Evolutionary conservation across 148 eudicot species (phyloP).

Genomic region (Arbutus unedo): DNA sequence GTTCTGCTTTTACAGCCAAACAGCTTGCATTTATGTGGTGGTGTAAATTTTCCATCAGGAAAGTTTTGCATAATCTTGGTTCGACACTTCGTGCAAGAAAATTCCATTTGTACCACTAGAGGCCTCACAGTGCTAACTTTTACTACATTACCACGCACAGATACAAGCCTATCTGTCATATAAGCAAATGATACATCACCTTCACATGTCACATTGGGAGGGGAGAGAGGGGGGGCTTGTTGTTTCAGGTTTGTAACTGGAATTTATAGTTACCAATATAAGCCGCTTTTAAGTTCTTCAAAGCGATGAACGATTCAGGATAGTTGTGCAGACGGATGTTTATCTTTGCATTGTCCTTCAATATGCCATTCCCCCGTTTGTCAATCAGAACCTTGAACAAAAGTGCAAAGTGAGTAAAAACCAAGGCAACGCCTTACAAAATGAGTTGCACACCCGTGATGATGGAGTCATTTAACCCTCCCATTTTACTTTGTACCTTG

Average conservation of each 20-base stretch:
- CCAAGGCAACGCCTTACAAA: not conserved
- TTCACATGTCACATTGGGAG: not conserved
- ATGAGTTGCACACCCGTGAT: not conserved
- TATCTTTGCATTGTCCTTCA: slow-evolving; percentile 46
- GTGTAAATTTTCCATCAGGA: slow-evolving; percentile 96
- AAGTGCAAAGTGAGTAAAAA: not conserved
- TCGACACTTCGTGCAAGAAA: slow-evolving; percentile 77
- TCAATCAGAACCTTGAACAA: slow-evolving; percentile 44
- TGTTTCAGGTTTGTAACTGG: not conserved
- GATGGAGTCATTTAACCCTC: not conserved
- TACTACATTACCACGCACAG: slow-evolving; percentile 81
- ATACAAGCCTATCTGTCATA: slow-evolving; percentile 81
- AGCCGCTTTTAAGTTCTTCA: slow-evolving; percentile 95
- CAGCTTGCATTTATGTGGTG: slow-evolving; percentile 67
- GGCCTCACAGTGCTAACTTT: slow-evolving; percentile 96
- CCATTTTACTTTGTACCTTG: slow-evolving; percentile 45
- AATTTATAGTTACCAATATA: slow-evolving; percentile 66
- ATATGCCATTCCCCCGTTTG: slow-evolving; percentile 35
- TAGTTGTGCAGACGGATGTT: slow-evolving; percentile 76
- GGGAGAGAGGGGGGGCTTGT: no score
- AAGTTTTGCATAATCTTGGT: slow-evolving; percentile 63
- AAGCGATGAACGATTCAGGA: slow-evolving; percentile 77
- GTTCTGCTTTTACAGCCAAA: slow-evolving; percentile 77
- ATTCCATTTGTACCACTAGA: slow-evolving; percentile 75
- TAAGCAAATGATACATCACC: slow-evolving; percentile 18